These are phyloP conservation scores for Leishmania amazonensis DNA, from an alignment of 208 protist species.

Conservation along the genomic window DNA sequence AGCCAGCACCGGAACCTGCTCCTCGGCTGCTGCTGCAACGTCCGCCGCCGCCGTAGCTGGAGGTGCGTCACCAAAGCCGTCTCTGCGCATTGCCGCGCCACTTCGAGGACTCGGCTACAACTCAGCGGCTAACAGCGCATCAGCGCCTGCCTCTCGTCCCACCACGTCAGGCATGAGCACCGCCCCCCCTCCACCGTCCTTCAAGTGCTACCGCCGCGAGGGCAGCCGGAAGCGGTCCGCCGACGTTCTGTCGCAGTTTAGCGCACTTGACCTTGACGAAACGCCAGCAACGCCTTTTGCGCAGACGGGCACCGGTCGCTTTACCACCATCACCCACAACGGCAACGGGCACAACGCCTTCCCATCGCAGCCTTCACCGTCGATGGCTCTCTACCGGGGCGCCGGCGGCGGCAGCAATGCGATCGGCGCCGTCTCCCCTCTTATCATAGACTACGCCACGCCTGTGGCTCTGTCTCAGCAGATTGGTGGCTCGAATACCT, in stretches of 20 bases:
- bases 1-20: background rate
- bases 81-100: background rate
- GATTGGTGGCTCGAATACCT: conserved; percentile 28
- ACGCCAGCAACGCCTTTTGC: conserved; percentile 26
- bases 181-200: conserved; percentile 5
- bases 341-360: conserved; percentile 7
- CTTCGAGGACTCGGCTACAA: background rate
- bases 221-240: conserved; percentile 60
- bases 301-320: conserved; percentile 14
- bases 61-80: conserved; percentile 12
- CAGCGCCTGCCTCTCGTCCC: background rate
- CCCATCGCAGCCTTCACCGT: conserved; percentile 31
- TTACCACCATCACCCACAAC: conserved; percentile 9
- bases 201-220: conserved; percentile 46
- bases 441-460: conserved; percentile 35
- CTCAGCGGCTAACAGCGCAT: background rate
- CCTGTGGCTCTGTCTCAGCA: conserved; percentile 39
- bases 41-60: background rate
- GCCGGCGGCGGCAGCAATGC: conserved; percentile 2
- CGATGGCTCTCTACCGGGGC: conserved; percentile 4
- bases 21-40: background rate
- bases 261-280: conserved; percentile 70
- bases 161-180: background rate
- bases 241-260: conserved; percentile 70
- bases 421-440: conserved; percentile 23